Conservation (phyloP, 331 rosid genomes). For the Spiraea crenata region DNA sequence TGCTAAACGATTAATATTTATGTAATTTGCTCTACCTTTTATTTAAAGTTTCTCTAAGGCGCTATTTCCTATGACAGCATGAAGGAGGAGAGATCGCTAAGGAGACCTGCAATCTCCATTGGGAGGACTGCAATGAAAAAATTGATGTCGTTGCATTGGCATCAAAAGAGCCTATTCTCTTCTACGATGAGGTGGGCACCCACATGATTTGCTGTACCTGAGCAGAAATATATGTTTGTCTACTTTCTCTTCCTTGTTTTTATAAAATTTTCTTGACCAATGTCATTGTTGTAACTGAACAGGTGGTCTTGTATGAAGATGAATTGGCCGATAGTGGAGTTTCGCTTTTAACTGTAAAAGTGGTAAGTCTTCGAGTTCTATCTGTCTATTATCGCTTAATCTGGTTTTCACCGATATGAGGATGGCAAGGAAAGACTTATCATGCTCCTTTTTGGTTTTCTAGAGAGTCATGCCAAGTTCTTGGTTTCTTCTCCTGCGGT, state of each 20-base stretch:
- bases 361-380: slow-evolving; percentile 51
- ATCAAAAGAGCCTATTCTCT: slow-evolving; percentile 89
- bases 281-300: slow-evolving; percentile 32
- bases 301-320: slow-evolving; percentile 95
- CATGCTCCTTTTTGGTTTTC: slow-evolving; percentile 31
- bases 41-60: too few species aligned
- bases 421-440: slow-evolving; percentile 30
- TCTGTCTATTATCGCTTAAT: slow-evolving; percentile 13
- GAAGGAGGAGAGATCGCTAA: slow-evolving; percentile 34
- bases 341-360: slow-evolving; percentile 93
- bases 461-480: slow-evolving; percentile 96
- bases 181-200: slow-evolving; percentile 79
- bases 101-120: slow-evolving; percentile 46
- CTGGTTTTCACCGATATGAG: slow-evolving; percentile 10
- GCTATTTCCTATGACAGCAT: slow-evolving; percentile 33
- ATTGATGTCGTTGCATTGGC: slow-evolving; percentile 74
- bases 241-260: slow-evolving; percentile 19
- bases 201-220: neutral
- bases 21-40: neutral
- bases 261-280: slow-evolving; percentile 28
- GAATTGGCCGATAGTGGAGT: slow-evolving; percentile 93
- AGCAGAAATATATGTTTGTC: neutral
- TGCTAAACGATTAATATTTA: neutral
- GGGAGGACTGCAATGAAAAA: slow-evolving; percentile 83
- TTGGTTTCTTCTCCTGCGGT: slow-evolving; percentile 96